Evolutionary conservation across 1,284 basidiomycete genomes (phyloP), one percentile per base, ranked within the genome.

Genomic region (Ceratobasidium sp.): DNA sequence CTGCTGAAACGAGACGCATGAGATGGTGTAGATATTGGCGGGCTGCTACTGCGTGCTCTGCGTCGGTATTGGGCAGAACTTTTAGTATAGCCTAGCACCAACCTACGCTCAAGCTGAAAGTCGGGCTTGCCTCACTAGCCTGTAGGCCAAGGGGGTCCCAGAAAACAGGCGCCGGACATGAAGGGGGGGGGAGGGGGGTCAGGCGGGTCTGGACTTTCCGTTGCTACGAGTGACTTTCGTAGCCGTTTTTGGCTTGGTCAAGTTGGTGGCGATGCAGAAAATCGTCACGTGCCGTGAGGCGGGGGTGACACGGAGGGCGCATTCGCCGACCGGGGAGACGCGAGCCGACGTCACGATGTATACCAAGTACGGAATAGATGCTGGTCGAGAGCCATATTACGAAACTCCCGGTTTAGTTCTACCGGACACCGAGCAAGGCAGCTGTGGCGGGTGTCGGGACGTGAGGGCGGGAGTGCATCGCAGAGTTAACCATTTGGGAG

Each of bases 271-370:
- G 13, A 63, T 39, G 33, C 60, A 20, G n/a, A 63, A 63, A 33
- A 42, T 15, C 39, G 60, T 42, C 60, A 42, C 60, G 60, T 63
- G 18, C 60, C 39, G 60, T 63, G 60, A 63, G 60, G 51, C 51
- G 20, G 60, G 33, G 60, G 33, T 63, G 60, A 42, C 60, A 63
- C 60, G 39, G 28, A 63, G 60, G 40, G 33, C 39, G 39, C 33
- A 63, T 40, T 63, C 60, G 60, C 60, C 39, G 60, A 42, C 60
- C 60, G 33, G 60, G 40, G 60, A 63, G 60, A 33, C 60, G 39
- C 39, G 18, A 3, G 18, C 60, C 60, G 60, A 40, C 39, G 60
- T 63, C 60, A 63, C 60, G 40, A 40, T 63, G 60, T 63, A 64
- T 64, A 40, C 61, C 44, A 64, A 6, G 44, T 64, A 64, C 28